Conservation (phyloP, 2,329 filamentous ascomycete genomes). For the Phoma sp. region DNA sequence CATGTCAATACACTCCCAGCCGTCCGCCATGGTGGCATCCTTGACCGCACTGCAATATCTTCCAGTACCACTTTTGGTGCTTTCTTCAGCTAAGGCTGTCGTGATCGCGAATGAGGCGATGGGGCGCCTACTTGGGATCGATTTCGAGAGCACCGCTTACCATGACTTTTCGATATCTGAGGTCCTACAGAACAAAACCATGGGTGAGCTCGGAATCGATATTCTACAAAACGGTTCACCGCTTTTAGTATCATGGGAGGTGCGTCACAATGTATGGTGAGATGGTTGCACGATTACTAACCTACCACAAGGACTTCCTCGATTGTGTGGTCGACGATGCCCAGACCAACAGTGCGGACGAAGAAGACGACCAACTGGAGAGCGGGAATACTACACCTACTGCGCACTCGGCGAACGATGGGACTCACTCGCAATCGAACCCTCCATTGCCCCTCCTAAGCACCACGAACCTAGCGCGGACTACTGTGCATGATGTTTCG, state of each 20-base stretch:
- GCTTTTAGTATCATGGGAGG: slow-evolving; percentile 60
- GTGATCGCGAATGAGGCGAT: slow-evolving; percentile 79
- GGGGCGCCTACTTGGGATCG: slow-evolving; percentile 71
- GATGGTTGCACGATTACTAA: slow-evolving; percentile 14
- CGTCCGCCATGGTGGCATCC: slow-evolving; percentile 40
- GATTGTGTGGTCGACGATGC: slow-evolving; percentile 53
- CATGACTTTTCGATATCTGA: slow-evolving; percentile 62
- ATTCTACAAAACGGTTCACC: slow-evolving; percentile 71
- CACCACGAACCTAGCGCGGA: slow-evolving; percentile 48
- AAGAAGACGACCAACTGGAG: slow-evolving; percentile 22
- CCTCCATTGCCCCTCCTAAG: slow-evolving; percentile 37
- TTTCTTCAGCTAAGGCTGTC: slow-evolving; percentile 73
- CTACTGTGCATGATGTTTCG: slow-evolving; percentile 65
- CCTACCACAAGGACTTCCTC: slow-evolving; percentile 48
- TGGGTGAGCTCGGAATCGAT: slow-evolving; percentile 76
- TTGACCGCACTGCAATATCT: slow-evolving; percentile 72
- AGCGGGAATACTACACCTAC: slow-evolving; percentile 43
- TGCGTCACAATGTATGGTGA: slow-evolving; percentile 26
- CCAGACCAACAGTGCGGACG: slow-evolving; percentile 17
- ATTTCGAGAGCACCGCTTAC: slow-evolving; percentile 51
- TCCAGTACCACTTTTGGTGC: slow-evolving; percentile 73
- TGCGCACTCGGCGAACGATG: slow-evolving; percentile 18
- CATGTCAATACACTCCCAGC: slow-evolving; percentile 38
- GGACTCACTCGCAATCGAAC: slow-evolving; percentile 8
- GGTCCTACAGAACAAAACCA: slow-evolving; percentile 67